These are phyloP conservation scores for Gossypium sturtianum DNA, from an alignment of 345 rosid species.

Conservation along the genomic window DNA sequence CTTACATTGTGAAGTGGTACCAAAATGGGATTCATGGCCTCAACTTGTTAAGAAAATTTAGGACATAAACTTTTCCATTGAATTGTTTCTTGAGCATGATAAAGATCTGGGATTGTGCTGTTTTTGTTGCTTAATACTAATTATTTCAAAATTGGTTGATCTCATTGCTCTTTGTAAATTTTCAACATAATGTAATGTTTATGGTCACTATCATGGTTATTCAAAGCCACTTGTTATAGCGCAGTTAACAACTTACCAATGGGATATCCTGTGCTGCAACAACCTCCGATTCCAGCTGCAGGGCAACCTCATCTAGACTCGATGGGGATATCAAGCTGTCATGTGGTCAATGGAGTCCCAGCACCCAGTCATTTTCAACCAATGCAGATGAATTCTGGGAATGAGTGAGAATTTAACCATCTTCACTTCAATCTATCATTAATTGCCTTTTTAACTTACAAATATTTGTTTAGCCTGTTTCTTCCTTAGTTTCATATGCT, in stretches of 20 bases:
- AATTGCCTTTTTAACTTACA: background rate
- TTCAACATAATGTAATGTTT: background rate
- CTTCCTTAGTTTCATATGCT: background rate
- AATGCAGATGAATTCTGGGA: conserved; percentile 74
- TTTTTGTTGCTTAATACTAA: background rate
- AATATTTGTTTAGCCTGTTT: background rate
- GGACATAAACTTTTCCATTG: background rate
- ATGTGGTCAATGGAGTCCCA: conserved; percentile 95
- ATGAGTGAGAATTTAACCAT: conserved; percentile 53
- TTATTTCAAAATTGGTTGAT: background rate
- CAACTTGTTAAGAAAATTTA: background rate
- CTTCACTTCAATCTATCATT: conserved; percentile 4
- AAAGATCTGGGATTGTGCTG: background rate
- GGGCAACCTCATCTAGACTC: conserved; percentile 86
- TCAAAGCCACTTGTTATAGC: conserved; percentile 46
- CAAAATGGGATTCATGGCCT: conserved; percentile 68
- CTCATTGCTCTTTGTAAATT: background rate
- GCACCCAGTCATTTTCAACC: conserved; percentile 84
- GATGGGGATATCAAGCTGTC: conserved; percentile 90
- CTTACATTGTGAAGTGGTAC: no score
- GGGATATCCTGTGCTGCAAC: conserved; percentile 93
- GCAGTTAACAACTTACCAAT: conserved; percentile 98
- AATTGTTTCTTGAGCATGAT: background rate
- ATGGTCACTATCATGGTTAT: conserved; percentile 28
- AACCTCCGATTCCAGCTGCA: conserved; percentile 65